Conservation (phyloP, 2,329 filamentous ascomycete genomes). For the Alternaria gaisen region DNA sequence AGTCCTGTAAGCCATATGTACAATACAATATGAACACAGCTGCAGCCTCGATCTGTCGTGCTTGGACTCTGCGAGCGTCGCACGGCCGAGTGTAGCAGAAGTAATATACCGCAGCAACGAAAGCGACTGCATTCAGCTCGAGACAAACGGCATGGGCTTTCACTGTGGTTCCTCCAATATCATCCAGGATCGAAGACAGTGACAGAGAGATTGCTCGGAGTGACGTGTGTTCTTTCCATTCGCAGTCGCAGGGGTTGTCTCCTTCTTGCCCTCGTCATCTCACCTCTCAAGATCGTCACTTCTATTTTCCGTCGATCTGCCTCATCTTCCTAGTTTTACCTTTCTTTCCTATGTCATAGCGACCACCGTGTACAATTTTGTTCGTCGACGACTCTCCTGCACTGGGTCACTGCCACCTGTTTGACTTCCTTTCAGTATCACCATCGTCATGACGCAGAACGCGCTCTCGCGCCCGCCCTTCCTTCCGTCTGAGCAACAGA, state of each 20-base stretch:
- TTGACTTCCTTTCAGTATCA: background rate
- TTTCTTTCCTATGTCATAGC: background rate
- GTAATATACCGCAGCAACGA: background rate
- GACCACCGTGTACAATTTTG: background rate
- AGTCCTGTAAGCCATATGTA: constrained; percentile 18
- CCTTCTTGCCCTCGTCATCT: background rate
- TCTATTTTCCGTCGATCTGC: background rate
- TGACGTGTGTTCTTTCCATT: constrained; percentile 12
- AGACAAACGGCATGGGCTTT: background rate
- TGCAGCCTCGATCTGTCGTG: background rate
- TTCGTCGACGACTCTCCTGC: background rate
- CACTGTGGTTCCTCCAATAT: background rate
- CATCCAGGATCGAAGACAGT: background rate
- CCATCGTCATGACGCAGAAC: constrained; percentile 15
- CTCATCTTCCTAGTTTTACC: background rate
- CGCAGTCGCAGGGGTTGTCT: background rate
- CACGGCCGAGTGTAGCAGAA: background rate
- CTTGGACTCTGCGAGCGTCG: background rate
- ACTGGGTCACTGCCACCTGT: background rate
- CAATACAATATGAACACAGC: constrained; percentile 7
- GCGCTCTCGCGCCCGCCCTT: background rate
- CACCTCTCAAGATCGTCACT: background rate
- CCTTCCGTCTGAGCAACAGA: constrained; percentile 35
- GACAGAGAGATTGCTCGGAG: background rate
- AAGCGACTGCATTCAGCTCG: background rate